A percentile compares a stretch with the other conserved stretches of the same genome.
These are phyloP conservation scores for Curvularia sp. DNA, from an alignment of 2,329 filamentous ascomycete genomes.

Conservation along the genomic window DNA sequence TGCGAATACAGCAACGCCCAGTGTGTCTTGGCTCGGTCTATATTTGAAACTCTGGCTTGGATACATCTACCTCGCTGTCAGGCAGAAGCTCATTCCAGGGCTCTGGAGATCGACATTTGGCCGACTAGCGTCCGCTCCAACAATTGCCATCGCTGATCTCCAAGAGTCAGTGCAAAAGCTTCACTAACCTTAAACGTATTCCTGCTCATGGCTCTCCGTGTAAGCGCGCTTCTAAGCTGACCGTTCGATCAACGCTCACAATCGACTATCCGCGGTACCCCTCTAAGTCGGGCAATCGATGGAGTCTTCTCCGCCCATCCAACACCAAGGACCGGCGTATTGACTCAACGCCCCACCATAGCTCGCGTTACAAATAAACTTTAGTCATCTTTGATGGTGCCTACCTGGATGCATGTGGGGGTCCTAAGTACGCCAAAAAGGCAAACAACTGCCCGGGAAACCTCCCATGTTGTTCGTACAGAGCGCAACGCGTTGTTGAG, in stretches of 20 bases:
- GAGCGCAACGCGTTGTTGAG: not conserved
- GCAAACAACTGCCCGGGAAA: not conserved
- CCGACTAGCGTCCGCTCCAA: slow-evolving; percentile 15
- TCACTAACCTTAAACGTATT: slow-evolving; percentile 1
- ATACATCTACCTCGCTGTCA: slow-evolving; percentile 4
- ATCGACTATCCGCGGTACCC: slow-evolving; percentile 8
- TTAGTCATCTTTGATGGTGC: not conserved
- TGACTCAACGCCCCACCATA: not conserved
- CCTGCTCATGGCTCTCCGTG: slow-evolving; percentile 1
- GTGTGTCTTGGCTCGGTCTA: not conserved
- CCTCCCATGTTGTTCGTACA: slow-evolving; percentile 3
- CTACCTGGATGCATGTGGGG: slow-evolving; percentile 4
- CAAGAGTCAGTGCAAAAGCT: slow-evolving; percentile 8
- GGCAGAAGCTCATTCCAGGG: slow-evolving; percentile 11
- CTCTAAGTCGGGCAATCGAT: not conserved
- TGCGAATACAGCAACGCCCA: not conserved
- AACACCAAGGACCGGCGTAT: not conserved
- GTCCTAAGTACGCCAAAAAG: slow-evolving; percentile 1
- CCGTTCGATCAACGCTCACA: slow-evolving; percentile 6
- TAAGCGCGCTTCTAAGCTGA: slow-evolving; percentile 15
- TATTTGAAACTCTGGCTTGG: slow-evolving; percentile 4
- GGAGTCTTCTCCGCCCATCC: slow-evolving; percentile 6
- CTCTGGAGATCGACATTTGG: slow-evolving; percentile 11
- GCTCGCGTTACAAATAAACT: slow-evolving; percentile 11
- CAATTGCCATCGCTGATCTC: slow-evolving; percentile 13